Evolutionary conservation across 169 alveolate genomes (phyloP).

Genomic region (Plasmodium berghei): DNA sequence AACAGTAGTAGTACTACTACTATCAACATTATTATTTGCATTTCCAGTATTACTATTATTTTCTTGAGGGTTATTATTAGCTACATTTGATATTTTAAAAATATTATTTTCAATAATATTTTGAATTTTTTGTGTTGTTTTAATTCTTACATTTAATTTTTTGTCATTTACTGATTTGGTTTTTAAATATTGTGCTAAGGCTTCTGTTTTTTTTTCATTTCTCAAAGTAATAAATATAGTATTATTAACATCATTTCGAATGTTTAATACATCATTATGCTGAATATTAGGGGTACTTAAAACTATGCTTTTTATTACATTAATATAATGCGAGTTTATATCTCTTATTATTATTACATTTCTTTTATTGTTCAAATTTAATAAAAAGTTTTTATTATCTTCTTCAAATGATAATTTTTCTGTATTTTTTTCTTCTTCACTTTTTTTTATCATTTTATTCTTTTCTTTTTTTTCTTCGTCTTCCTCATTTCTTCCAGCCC

Average conservation of each 20-base stretch:
- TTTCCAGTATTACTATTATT: constrained; percentile 1
- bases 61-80: background rate
- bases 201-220: constrained; percentile 70
- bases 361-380: constrained; percentile 62
- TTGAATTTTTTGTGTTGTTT: constrained; percentile 63
- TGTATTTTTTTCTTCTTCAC: background rate
- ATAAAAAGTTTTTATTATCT: constrained; percentile 62
- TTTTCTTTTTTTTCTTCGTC: background rate
- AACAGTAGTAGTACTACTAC: background rate
- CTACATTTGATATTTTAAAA: constrained; percentile 18
- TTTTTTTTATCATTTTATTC: background rate
- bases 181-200: constrained; percentile 66
- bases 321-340: constrained; percentile 53
- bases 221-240: constrained; percentile 71
- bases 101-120: constrained; percentile 70
- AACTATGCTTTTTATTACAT: constrained; percentile 48
- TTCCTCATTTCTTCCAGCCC: background rate
- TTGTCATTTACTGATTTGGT: constrained; percentile 58
- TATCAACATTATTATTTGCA: constrained; percentile 1
- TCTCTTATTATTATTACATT: constrained; percentile 60
- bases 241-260: constrained; percentile 67
- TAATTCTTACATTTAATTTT: constrained; percentile 67
- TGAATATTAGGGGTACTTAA: constrained; percentile 50
- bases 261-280: constrained; percentile 33
- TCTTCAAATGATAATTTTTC: constrained; percentile 32